A percentile compares a stretch with the other conserved stretches of the same genome.
These are phyloP conservation scores for Micractinium sp. DNA, from an alignment of 139 green algal species.

Conservation along the genomic window DNA sequence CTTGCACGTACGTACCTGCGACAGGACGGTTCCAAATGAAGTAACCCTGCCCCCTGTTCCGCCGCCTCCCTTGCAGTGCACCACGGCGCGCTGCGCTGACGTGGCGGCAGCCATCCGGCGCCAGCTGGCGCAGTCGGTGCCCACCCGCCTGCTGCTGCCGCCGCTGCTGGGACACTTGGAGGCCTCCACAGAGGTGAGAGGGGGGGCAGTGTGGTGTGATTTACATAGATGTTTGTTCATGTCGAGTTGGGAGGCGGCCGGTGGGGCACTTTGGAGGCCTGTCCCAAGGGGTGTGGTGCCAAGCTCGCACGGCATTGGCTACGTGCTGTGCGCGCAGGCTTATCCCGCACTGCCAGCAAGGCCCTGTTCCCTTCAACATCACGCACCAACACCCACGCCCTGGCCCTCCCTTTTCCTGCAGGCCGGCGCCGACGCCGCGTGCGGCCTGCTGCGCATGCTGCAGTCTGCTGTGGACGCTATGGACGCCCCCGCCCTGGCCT, in stretches of 20 bases:
- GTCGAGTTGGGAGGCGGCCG: too few species aligned
- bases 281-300: too few species aligned
- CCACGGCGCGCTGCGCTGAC: conserved; percentile 14
- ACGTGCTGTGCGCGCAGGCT: too few species aligned
- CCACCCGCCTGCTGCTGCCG: conserved; percentile 75
- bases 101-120: conserved; percentile 44
- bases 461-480: conserved; percentile 63
- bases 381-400: neutral
- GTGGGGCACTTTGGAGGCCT: too few species aligned
- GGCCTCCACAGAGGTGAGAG: conserved; percentile 35
- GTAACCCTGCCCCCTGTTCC: neutral
- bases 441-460: conserved; percentile 59
- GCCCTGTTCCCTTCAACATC: neutral
- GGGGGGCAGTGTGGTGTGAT: too few species aligned
- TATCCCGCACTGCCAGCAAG: too few species aligned
- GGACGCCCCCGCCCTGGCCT: conserved; percentile 56
- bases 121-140: conserved; percentile 51
- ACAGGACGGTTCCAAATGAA: too few species aligned
- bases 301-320: too few species aligned
- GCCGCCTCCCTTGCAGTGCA: conserved; percentile 5
- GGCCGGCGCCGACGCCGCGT: conserved; percentile 16
- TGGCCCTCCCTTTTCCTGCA: neutral
- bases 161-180: conserved; percentile 65
- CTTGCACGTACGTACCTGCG: too few species aligned
- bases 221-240: too few species aligned